Conservation (phyloP, 768 basidiomycete genomes). For the Antrodiella citrinella region DNA sequence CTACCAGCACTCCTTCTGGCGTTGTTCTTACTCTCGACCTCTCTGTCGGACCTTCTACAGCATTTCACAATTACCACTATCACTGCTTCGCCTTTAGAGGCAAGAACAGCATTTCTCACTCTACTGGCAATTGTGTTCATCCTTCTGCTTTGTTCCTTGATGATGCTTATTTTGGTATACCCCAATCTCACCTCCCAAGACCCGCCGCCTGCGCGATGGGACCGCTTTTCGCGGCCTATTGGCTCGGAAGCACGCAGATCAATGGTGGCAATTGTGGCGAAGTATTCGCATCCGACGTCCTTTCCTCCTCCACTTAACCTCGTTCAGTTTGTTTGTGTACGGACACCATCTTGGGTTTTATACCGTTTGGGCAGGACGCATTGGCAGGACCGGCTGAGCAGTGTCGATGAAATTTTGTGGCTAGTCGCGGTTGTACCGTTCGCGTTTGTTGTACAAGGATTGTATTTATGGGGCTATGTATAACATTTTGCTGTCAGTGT, state of each 20-base stretch:
- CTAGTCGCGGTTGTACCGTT: constrained; percentile 33
- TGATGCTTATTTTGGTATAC: constrained; percentile 25
- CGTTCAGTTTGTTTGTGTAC: constrained; percentile 20
- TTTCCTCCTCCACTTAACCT: constrained; percentile 51
- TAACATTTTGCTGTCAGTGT: background rate
- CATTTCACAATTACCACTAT: constrained; percentile 16
- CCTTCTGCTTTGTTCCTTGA: constrained; percentile 25
- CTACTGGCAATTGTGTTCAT: constrained; percentile 29
- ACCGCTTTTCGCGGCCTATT: constrained; percentile 35
- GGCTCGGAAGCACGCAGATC: constrained; percentile 37
- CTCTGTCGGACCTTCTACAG: constrained; percentile 31
- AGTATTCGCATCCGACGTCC: constrained; percentile 26
- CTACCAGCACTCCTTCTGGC: constrained; percentile 38
- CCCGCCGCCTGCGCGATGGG: constrained; percentile 28
- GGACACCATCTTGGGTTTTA: constrained; percentile 10
- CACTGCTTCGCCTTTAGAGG: constrained; percentile 38
- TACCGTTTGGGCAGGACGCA: constrained; percentile 16
- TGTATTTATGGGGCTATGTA: constrained; percentile 21
- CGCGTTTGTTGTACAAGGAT: constrained; percentile 20
- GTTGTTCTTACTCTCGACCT: constrained; percentile 37
- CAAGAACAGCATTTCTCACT: constrained; percentile 34
- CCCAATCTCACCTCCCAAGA: constrained; percentile 7
- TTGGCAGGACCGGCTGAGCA: constrained; percentile 9
- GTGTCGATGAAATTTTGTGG: constrained; percentile 25
- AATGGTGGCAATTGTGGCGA: constrained; percentile 29